Evolutionary conservation across 2,329 filamentous ascomycete species (phyloP), one percentile per base, ranked within the genome.

Genomic region (Clonostachys rosea): DNA sequence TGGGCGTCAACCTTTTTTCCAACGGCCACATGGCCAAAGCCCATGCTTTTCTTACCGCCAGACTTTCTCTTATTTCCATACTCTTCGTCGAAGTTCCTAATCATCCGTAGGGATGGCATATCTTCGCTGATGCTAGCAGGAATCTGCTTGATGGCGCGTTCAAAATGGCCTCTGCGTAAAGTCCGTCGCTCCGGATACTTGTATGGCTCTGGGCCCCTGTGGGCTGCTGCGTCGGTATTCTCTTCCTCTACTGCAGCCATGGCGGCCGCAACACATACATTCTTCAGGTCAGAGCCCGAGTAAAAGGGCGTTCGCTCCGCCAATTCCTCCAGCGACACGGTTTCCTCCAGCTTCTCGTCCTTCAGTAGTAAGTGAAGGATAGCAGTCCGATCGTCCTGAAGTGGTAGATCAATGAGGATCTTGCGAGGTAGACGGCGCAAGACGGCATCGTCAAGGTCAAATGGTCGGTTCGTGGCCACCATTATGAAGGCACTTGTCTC

Each of bases 401-500:
- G 73, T 0, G 88, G 88, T 6, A 91, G 70, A 59, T 91, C 88
- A 39, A 91, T 79, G 1, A 91, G 74, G 35, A 92, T 71, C 40
- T 86, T 79, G 46, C 88, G 75, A 3, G 88, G 88, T 18, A 91
- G 70, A 12, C 88, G 78, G n/a, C 89, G 78, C 42, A 94, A 75
- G 10, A 94, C 87, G 10, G 89, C 89, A 56, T 94, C 89, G 58
- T 99, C 94, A 1, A 99, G 80, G 59, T 97, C 94, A 59, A 95
- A 96, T 0, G 94, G 94, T 10, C 92, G 79, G 65, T 99, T 97
- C 9, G 91, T 97, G 30, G 94, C 92, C 0, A 97, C 91, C 91
- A 99, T 96, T 65, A 99, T 92, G 64, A 99, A 97, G 4, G 92
- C 90, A 16, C 87, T 87, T 42, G 84, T 79, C 56, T 88, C 87